Percentiles rank a stretch among this genome's conserved stretches.
Conservation (phyloP, 2,329 filamentous ascomycete species). For the Aspergillus tanneri region DNA sequence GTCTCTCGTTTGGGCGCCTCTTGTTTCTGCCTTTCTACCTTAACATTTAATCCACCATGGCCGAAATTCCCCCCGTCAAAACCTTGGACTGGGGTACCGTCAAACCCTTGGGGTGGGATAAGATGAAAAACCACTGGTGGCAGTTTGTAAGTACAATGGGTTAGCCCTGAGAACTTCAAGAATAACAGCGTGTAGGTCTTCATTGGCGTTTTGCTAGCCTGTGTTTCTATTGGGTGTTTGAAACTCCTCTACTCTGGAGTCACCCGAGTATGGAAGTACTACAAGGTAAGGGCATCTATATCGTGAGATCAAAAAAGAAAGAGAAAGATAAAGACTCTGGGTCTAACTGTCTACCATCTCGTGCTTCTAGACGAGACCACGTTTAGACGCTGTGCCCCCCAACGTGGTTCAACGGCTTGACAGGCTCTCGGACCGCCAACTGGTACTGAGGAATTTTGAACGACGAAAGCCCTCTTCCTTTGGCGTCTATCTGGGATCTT, state of each 20-base stretch:
- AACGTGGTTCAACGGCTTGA: conserved; percentile 24
- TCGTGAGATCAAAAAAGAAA: not conserved
- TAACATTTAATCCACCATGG: conserved; percentile 29
- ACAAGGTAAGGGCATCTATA: conserved; percentile 25
- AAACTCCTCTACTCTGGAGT: conserved; percentile 32
- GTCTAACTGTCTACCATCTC: not conserved
- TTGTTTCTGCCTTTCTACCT: conserved; percentile 4
- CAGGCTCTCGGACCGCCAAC: conserved; percentile 22
- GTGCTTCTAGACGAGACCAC: conserved; percentile 24
- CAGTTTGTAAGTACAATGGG: conserved; percentile 37
- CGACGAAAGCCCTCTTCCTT: conserved; percentile 37
- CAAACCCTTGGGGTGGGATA: conserved; percentile 34
- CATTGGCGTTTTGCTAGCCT: conserved; percentile 34
- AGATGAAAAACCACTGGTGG: conserved; percentile 44
- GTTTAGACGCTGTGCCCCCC: conserved; percentile 25
- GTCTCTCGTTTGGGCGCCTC: conserved; percentile 14
- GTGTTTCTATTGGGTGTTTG: conserved; percentile 27
- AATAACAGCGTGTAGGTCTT: conserved; percentile 28
- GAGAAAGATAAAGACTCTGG: not conserved
- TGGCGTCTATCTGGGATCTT: conserved; percentile 46
- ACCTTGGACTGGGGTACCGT: conserved; percentile 37
- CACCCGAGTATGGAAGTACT: conserved; percentile 24
- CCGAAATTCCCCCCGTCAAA: conserved; percentile 28
- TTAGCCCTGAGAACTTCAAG: too few relatives aligned
- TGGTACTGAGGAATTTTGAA: conserved; percentile 21